Base-by-base conservation (phyloP, 2,329 filamentous ascomycete species). In the Apiospora pterosperma region DNA sequence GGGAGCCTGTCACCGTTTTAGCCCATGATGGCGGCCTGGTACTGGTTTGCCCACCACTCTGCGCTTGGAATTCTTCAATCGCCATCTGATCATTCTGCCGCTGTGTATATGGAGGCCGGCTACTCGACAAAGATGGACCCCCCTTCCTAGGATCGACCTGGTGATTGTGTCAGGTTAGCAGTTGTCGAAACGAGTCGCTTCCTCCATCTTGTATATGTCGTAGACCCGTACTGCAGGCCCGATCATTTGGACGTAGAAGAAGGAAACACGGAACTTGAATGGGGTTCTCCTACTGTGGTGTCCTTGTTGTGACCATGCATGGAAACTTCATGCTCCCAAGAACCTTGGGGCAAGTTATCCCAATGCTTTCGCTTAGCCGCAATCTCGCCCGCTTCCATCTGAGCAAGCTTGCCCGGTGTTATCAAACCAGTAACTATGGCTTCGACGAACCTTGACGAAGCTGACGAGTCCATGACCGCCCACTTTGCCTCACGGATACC, bases 381-480 rank as follows among this genome's bases (percentile, higher is more conserved):
- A 10, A 60, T 60, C 19, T 60, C 58, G 4, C 21, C 11, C 5
- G 64, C 62, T 10, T 65, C 34, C 67, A 73, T 69, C 19, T 61
- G 38, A 21, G 65, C 66, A 1, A 75, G 63, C n/a, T 69, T 14
- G 14, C 55, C 31, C 23, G 68, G 64, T 48, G 66, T 42, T 36
- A 72, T 62, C 12, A 69, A 39, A 16, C 61, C 65, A 31, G 65
- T 61, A 34, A 67, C 67, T 16, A 74, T 38, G 23, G 67, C 71
- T 38, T 73, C 67, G 31, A 72, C 62, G 59, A 75, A 74, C 8
- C 71, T 69, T 36, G 62, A 25, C 36, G 59, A 60, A 31, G 41
- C 44, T 23, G 67, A 67, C 31, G 69, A 68, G 34, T 59, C 55
- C 36, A 71, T 69, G 19, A 73, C 48, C n/a, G 70, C 69, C 64